Evolutionary conservation across 2,329 filamentous ascomycete genomes (phyloP), one percentile per base, ranked within the genome.

Genomic region (Pseudogymnoascus pannorum): DNA sequence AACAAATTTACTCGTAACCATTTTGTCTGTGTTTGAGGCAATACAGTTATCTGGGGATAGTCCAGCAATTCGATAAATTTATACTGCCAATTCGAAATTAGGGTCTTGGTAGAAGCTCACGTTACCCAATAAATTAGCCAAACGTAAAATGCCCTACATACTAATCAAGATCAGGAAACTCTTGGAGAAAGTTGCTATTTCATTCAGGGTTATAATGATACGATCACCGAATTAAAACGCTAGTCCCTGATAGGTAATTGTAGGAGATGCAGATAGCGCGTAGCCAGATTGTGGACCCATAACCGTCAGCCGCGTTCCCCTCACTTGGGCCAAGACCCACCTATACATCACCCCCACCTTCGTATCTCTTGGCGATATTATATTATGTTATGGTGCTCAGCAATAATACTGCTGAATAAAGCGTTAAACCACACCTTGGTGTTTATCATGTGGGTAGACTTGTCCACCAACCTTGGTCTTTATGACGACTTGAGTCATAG

Each of bases 131-230:
- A 2, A 9, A 31, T 16, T 18, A 18, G 24, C 24, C n/a, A 18
- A 54, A 11, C 48, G 48, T 18, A 29, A 51, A 48, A 48, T 26
- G 4, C 12, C 26, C 42, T 16, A 44, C 4, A 31, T 31, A 7
- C 48, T 54, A 54, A 54, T 54, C 26, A 54, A 18, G 48, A 54
- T 54, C 48, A 31, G 26, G 48, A 54, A 54, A 26, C 16, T n/a
- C 26, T 54, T 54, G n/a, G 48, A 54, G 48, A 54, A 54, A 54
- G 26, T 31, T 54, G 24, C 8, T 18, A 7, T 16, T 54, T 29
- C 24, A 31, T 31, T 31, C 11, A 9, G 31, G 26, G 48, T 54
- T 54, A 31, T 54, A 18, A 18, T 12, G n/a, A 31, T 31, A 31
- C 29, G 24, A 16, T n/a, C n/a, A 2, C 8, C 4, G 26, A 4